Evolutionary conservation across 2,329 filamentous ascomycete species (phyloP), one percentile per base, ranked within the genome.

Genomic region (Ophiostoma montium): DNA sequence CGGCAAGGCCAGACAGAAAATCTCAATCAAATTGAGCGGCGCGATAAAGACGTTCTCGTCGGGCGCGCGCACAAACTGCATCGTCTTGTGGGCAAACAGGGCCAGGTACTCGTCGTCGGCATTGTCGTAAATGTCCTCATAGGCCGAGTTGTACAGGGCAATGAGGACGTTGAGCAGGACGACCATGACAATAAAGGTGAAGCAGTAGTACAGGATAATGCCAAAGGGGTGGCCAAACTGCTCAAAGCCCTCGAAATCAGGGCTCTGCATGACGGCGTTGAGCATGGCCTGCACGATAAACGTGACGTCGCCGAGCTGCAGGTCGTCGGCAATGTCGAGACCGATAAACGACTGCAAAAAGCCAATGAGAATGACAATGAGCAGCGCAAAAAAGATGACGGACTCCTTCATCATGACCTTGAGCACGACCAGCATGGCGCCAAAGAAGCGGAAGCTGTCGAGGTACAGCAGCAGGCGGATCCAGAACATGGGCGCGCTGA

Each of bases 21-120:
- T 80, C 63, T 98, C 92, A 52, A 98, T 76, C 2, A 98, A 73
- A 63, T 98, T 98, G 66, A 98, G 85, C 0, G 92, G 92, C 0
- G 92, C 82, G 59, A 98, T 95, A 66, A 92, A 98, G 49, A 98
- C 92, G 57, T 98, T 98, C 64, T 98, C 92, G 58, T 98, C 92
- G 0, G 92, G 92, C 0, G 92, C 92, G 45, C 92, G 86, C 16
- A 96, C 86, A 59, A 95, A 98, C 59, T 94, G 88, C 75, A 96
- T 86, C 0, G 92, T 95, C 66, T 95, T 95, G 57, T 94, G 85
- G 0, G 86, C 76, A 65, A 95, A 95, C 3, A 96, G 76, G 0
- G 88, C 90, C 62, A 98, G 81, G 65, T 88, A 98, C 64, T 98
- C 92, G 63, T 98, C 92, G 56, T 87, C 84, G 5, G 92, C 88